These are phyloP conservation scores for Alternaria sp. DNA, from an alignment of 2,329 filamentous ascomycete genomes.

Conservation along the genomic window DNA sequence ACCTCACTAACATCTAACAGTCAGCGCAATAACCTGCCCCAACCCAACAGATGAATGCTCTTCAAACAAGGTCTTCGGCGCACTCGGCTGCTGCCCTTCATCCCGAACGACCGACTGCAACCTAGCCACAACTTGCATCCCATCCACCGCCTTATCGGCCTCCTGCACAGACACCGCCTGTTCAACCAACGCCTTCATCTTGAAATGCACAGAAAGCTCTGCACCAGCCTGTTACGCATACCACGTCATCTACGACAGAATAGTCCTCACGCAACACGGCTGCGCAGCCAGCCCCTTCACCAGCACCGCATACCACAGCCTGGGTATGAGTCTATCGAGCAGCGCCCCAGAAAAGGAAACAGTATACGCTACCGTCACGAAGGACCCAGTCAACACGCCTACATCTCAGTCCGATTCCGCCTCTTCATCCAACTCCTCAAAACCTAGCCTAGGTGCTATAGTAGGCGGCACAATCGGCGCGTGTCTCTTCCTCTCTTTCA, in stretches of 20 bases:
- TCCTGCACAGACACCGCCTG: slow-evolving; percentile 37
- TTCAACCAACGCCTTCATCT: slow-evolving; percentile 28
- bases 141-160: slow-evolving; percentile 27
- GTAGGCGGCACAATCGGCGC: slow-evolving; percentile 43
- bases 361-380: slow-evolving; percentile 8
- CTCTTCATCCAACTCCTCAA: slow-evolving; percentile 1
- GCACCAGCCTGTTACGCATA: slow-evolving; percentile 38
- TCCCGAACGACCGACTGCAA: slow-evolving; percentile 27
- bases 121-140: slow-evolving; percentile 42
- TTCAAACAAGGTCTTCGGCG: slow-evolving; percentile 39
- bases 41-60: slow-evolving; percentile 36
- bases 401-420: background rate
- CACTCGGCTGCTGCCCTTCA: slow-evolving; percentile 44
- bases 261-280: slow-evolving; percentile 39
- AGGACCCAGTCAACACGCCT: background rate
- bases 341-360: background rate
- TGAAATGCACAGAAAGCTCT: slow-evolving; percentile 36
- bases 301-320: slow-evolving; percentile 18
- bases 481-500: slow-evolving; percentile 30
- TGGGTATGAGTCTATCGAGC: slow-evolving; percentile 1
- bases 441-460: slow-evolving; percentile 35
- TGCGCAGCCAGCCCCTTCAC: slow-evolving; percentile 33
- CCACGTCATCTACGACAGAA: slow-evolving; percentile 33
- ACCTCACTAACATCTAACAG: slow-evolving; percentile 16
- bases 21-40: slow-evolving; percentile 38